Evolutionary conservation across 1,284 basidiomycete genomes (phyloP).

Genomic region (Cutaneotrichosporon cutaneum): DNA sequence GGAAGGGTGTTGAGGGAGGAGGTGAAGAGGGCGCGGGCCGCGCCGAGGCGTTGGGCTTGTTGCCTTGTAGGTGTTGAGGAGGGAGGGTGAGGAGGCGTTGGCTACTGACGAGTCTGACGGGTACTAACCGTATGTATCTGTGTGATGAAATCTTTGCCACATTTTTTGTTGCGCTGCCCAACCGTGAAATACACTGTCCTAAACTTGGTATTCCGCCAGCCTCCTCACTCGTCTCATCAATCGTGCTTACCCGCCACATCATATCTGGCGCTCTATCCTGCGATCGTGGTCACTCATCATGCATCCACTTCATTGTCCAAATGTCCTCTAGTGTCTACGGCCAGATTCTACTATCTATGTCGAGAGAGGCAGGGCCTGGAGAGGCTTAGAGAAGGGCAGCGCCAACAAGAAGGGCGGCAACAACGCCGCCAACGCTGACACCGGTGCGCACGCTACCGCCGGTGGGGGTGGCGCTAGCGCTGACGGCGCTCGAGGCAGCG

Average conservation of each 20-base stretch:
- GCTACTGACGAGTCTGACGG: not conserved
- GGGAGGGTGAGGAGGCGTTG: not conserved
- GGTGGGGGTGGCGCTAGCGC: too few relatives aligned
- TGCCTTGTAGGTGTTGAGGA: not conserved
- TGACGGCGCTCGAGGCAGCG: too few relatives aligned
- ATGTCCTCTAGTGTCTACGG: too few relatives aligned
- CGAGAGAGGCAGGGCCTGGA: not conserved
- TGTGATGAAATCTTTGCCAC: not conserved
- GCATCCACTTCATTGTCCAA: too few relatives aligned
- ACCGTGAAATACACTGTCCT: too few relatives aligned
- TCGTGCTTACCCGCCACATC: too few relatives aligned
- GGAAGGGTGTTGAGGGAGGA: not conserved
- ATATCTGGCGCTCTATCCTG: too few relatives aligned
- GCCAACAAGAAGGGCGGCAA: not conserved
- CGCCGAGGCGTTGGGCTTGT: not conserved
- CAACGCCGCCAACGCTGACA: not conserved
- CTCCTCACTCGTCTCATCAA: too few relatives aligned
- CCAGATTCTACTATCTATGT: not conserved
- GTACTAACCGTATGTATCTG: not conserved
- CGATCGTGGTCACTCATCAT: too few relatives aligned
- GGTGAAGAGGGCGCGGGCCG: not conserved
- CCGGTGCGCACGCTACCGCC: not conserved
- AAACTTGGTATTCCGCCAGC: too few relatives aligned
- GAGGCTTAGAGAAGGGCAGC: not conserved
- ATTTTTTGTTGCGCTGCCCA: too few relatives aligned